Evolutionary conservation across 2,329 filamentous ascomycete genomes (phyloP), one percentile per base, ranked within the genome.

Genomic region (Botryosphaeria dothidea): DNA sequence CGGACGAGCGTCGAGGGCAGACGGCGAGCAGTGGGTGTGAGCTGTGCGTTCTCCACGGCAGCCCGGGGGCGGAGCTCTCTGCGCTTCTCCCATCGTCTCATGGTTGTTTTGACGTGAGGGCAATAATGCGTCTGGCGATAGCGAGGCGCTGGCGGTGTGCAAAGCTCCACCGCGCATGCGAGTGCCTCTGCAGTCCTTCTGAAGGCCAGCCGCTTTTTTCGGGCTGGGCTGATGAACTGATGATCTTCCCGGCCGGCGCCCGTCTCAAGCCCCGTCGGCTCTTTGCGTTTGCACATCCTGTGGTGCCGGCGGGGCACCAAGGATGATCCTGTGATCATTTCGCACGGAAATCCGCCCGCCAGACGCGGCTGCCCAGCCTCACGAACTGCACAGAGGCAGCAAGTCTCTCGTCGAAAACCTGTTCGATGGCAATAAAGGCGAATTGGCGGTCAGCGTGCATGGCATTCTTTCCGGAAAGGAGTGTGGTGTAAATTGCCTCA

Each of bases 311-410:
- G 34, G 52, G 56, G 27, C 38, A 17, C 56, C 29, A 31, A n/a
- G 56, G 56, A 60, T 60, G 56, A 60, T 60, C 56, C 56, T 46
- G 41, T 46, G 56, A 60, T 60, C 56, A 15, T 27, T 41, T n/a
- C 15, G 38, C 54, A n/a, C 11, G 31, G 21, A 41, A 56, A 15
- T 48, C 31, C 23, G 21, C 25, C 54, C 36, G 21, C 15, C 36
- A 3, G 21, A 19, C 54, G 36, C 38, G n/a, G 25, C 38, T 21
- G 23, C 34, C n/a, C 41, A 46, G 56, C 56, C 56, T 48, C 56
- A 60, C 38, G 38, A 45, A 46, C 56, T 17, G 41, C 38, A 11
- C 54, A 57, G 38, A 7, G 4, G n/a, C 17, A 17, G 54, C n/a
- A 7, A 41, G 27, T 31, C 41, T 3, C n/a, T 45, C 17, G 17